Evolutionary conservation across 1,139 yeast genomes (phyloP).

Genomic region (Yamadazyma epiphylla): DNA sequence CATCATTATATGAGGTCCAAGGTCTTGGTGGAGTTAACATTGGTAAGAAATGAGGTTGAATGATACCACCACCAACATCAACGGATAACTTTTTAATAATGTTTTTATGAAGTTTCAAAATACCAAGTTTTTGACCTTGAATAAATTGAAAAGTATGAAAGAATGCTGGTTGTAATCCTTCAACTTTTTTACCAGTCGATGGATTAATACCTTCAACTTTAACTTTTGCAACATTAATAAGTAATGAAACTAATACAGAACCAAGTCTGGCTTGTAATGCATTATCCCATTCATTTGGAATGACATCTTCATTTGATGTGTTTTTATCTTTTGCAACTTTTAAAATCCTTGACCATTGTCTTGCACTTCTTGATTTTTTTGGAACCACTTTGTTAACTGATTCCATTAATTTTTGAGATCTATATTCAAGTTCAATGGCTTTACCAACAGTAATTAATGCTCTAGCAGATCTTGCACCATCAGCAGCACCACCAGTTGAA

Average conservation of each 20-base stretch:
- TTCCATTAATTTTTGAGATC: constrained; percentile 59
- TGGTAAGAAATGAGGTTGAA: constrained; percentile 88
- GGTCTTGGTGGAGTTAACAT: constrained; percentile 89
- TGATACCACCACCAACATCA: constrained; percentile 59
- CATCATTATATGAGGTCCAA: constrained; percentile 78
- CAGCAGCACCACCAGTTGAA: constrained; percentile 73
- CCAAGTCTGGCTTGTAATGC: constrained; percentile 78
- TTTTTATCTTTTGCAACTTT: constrained; percentile 21
- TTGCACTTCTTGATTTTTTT: constrained; percentile 26
- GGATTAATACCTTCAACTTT: constrained; percentile 79
- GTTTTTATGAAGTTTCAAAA: constrained; percentile 69
- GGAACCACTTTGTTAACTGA: constrained; percentile 51
- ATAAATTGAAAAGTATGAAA: constrained; percentile 82
- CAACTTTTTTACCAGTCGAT: constrained; percentile 58
- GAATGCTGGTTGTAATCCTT: constrained; percentile 85
- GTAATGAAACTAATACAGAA: constrained; percentile 67
- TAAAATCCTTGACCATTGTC: constrained; percentile 43
- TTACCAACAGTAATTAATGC: constrained; percentile 80
- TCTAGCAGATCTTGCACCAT: constrained; percentile 82
- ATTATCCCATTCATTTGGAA: constrained; percentile 37
- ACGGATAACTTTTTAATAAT: constrained; percentile 65
- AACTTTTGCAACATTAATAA: constrained; percentile 80
- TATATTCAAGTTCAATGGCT: constrained; percentile 81
- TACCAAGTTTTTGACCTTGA: constrained; percentile 78
- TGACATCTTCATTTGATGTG: constrained; percentile 9